Percentiles rank a stretch among this genome's conserved stretches.
phyloP scores from a whole-genome alignment of 441 rosid genomes.

The Populus hybrid region DNA sequence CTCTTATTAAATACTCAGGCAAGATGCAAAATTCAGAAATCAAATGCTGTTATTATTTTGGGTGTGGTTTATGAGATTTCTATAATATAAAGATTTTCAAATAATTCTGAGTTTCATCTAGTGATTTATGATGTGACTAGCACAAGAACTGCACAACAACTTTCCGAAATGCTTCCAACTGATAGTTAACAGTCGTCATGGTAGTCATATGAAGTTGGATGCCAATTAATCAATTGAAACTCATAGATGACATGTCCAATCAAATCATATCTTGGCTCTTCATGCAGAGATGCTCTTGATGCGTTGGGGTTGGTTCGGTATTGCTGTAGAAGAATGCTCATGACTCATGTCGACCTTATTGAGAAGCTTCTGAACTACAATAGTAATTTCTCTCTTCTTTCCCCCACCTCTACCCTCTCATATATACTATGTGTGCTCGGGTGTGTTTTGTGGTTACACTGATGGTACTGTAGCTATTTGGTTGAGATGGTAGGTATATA shows the following conservation, averaged over 20 bases:
- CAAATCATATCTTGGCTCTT: conserved; percentile 7
- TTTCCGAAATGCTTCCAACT: neutral
- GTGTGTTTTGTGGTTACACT: neutral
- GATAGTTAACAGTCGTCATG: neutral
- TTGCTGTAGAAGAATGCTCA: conserved; percentile 95
- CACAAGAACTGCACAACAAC: neutral
- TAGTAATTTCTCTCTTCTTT: conserved; percentile 38
- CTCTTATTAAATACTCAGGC: neutral
- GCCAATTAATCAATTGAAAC: neutral
- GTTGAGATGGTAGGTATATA: neutral
- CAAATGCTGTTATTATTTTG: neutral
- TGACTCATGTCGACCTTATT: conserved; percentile 96
- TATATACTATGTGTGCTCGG: neutral
- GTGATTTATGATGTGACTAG: neutral
- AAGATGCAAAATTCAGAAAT: neutral
- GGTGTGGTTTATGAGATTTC: neutral
- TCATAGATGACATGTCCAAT: neutral
- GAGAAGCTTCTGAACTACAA: conserved; percentile 96
- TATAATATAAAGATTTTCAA: neutral
- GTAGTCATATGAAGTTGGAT: neutral
- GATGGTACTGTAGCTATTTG: neutral
- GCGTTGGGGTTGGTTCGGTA: conserved; percentile 78
- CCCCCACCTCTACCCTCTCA: conserved; percentile 1
- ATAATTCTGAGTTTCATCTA: neutral
- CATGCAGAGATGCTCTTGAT: conserved; percentile 85